Base-by-base conservation (phyloP, 208 protist species). In the Leishmania tarentolae region DNA sequence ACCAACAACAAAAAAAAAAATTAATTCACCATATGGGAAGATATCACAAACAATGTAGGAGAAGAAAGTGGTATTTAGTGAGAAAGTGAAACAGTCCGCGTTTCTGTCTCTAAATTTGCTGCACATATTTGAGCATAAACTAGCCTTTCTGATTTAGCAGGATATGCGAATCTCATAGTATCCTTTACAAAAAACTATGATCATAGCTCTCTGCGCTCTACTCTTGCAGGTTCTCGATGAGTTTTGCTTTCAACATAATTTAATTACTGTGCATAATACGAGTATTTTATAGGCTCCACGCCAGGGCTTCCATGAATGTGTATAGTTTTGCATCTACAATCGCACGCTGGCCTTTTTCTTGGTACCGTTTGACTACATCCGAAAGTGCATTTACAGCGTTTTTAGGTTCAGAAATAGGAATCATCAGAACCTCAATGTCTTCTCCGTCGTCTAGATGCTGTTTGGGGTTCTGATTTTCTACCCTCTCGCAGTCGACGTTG, bases 341-440 rank as follows among this genome's bases (percentile, higher is more conserved):
- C 44, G 75, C 79, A 5, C 87, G 81, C 42, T 84, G 65, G 1
- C 86, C 75, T 3, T 69, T 76, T 68, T 76, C 76, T 7, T 78
- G 81, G 69, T 86, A 82, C n/a, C 85, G 76, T 19, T 82, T 59
- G 9, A 89, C 52, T 24, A 88, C 37, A 35, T 87, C 77, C 35
- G 85, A 37, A 28, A 93, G 37, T 28, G 69, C 77, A 11, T 80
- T 47, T 13, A 86, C 44, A 21, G 83, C 80, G 42, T 77, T 88
- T n/a, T 70, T 40, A 28, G 73, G 24, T 24, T 76, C 65, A 44
- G 63, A 42, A 66, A 95, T 69, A 19, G 91, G 89, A 69, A 96
- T 74, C 35, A 96, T 65, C 44, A 97, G 52, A 1, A 97, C 91
- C 59, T 93, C 88, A 74, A 97, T 97, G 76, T 97, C 92, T 79